These are phyloP conservation scores for Pseudogymnoascus sp. DNA, from an alignment of 2,329 filamentous ascomycete genomes.

Conservation along the genomic window DNA sequence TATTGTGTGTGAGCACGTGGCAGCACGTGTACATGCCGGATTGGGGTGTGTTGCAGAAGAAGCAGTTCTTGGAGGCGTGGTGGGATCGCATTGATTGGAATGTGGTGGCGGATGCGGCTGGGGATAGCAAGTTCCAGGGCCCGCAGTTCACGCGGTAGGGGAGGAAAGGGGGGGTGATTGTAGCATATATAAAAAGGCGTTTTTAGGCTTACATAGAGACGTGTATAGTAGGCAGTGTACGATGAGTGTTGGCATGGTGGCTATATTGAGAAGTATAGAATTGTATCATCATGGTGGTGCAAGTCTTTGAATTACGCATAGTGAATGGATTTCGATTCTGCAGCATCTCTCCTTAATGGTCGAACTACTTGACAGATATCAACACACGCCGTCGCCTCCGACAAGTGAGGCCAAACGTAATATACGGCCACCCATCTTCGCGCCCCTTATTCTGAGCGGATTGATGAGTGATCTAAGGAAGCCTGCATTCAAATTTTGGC, in stretches of 20 bases:
- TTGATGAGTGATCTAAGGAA: neutral
- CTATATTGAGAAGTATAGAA: neutral
- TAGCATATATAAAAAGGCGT: conserved; percentile 2
- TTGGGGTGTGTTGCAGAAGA: conserved; percentile 71
- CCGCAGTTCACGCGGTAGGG: neutral
- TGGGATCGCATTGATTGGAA: conserved; percentile 87
- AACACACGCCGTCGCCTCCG: neutral
- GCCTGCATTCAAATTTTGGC: neutral
- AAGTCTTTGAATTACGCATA: neutral
- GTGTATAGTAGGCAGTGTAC: conserved; percentile 5
- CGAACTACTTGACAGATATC: neutral
- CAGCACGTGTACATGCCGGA: conserved; percentile 87
- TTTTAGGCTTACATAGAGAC: conserved; percentile 4
- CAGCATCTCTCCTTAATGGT: neutral
- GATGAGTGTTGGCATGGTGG: neutral
- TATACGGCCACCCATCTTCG: neutral
- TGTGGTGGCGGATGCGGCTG: conserved; percentile 49
- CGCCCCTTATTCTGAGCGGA: neutral
- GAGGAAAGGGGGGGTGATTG: neutral
- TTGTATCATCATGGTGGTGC: neutral
- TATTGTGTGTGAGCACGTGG: conserved; percentile 94
- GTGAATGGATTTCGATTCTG: neutral
- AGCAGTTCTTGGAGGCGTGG: conserved; percentile 69
- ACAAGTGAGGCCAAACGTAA: neutral
- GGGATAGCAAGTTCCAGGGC: neutral